Evolutionary conservation across 140 eudicot genomes (phyloP), one percentile per base, ranked within the genome.

Genomic region (Bidens hawaiensis): DNA sequence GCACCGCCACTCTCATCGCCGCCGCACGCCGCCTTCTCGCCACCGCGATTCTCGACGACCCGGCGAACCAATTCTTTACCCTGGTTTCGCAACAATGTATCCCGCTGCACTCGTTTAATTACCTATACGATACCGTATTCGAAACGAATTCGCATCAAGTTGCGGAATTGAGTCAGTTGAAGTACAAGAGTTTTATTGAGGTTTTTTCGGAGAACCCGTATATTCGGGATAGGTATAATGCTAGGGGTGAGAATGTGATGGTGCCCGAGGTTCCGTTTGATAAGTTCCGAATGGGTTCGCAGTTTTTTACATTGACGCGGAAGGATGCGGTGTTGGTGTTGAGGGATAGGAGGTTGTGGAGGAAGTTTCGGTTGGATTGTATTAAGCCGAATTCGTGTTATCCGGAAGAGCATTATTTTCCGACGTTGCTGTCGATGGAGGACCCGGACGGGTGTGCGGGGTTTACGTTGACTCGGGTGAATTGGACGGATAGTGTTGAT

Each of bases 361-460:
- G 81, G 86, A 93, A 93, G 27, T 93, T 93, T 27, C 70, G 69
- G 76, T 4, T 82, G 38, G 70, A 85, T 18, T 93, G 99, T 59
- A 9, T 78, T 7, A 79, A 71, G 19, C 72, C 80, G 3, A 71
- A 75, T 4, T 78, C 90, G 25, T 93, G 99, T 76, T 93, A 88
- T 65, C 99, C 99, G 2, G 99, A 93, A 63, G 99, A 93, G 67
- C 99, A 93, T 75, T 93, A 93, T 69, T 93, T 93, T 65, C 95
- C 96, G 0, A 93, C 99, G 0, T 70, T 85, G 46, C 75, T 93
- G 79, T 82, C 93, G 0, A 88, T 93, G 96, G 71, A 55, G 77
- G 99, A 93, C 83, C 91, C 83, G 0, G 34, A 75, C 10, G 91
- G 95, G 17, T 93, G 96, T 64, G 69, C 83, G 2, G 64, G 48